Evolutionary conservation across 31 red algal genomes (phyloP).

Genomic region (Odonthalia washingtoniensis): DNA sequence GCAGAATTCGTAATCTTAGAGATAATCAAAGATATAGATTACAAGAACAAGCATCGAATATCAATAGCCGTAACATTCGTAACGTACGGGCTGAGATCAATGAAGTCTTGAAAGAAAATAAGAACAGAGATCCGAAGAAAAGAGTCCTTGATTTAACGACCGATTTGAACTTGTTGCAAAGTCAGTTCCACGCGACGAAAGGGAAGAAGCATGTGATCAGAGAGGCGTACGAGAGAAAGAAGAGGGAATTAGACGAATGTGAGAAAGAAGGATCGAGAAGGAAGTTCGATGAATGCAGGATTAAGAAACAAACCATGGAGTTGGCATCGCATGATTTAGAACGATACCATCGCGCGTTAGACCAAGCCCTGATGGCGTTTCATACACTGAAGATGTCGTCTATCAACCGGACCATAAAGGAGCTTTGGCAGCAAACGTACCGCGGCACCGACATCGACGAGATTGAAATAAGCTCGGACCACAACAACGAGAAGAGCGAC

Average conservation of each 20-base stretch:
- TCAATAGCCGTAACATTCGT: slow-evolving; percentile 30
- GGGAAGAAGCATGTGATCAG: slow-evolving; percentile 57
- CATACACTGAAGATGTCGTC: slow-evolving; percentile 95
- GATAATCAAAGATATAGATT: slow-evolving; percentile 67
- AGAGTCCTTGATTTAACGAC: slow-evolving; percentile 31
- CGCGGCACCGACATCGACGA: slow-evolving; percentile 93
- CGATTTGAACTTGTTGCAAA: slow-evolving; percentile 31
- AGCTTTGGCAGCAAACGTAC: slow-evolving; percentile 97
- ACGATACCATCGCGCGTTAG: slow-evolving; percentile 83
- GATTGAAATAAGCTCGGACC: slow-evolving; percentile 97
- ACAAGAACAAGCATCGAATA: slow-evolving; percentile 46
- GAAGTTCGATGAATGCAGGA: slow-evolving; percentile 83
- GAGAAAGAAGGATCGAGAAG: slow-evolving; percentile 60
- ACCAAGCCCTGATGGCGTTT: slow-evolving; percentile 92
- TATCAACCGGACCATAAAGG: slow-evolving; percentile 94
- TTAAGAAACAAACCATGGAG: slow-evolving; percentile 78
- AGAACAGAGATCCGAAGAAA: slow-evolving; percentile 32
- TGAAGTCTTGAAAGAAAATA: slow-evolving; percentile 30
- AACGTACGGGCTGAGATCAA: slow-evolving; percentile 46
- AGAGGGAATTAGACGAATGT: slow-evolving; percentile 55
- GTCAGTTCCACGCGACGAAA: slow-evolving; percentile 22
- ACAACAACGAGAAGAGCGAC: slow-evolving; percentile 17
- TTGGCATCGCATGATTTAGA: slow-evolving; percentile 82
- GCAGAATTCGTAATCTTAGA: slow-evolving; percentile 58
- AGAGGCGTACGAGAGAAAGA: slow-evolving; percentile 62